Evolutionary conservation across 2,329 filamentous ascomycete genomes (phyloP), one percentile per base, ranked within the genome.

Genomic region (Immersiporthe knoxdaviesiana): DNA sequence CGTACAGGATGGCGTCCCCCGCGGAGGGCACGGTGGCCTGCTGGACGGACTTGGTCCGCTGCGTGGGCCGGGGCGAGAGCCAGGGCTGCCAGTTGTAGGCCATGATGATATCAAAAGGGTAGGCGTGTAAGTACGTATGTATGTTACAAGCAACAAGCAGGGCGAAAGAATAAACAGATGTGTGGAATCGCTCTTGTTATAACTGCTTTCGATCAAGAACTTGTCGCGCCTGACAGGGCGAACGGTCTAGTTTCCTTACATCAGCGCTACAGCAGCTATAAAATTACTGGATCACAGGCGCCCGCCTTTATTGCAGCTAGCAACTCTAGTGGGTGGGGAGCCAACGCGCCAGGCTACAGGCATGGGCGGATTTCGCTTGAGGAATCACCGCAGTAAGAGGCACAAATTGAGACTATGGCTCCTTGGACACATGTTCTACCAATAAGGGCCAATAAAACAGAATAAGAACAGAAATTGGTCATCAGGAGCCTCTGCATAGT

Each of bases 31-130:
- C 59, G 10, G 35, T 63, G 10, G 63, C 50, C 4, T 70, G 18
- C n/a, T 65, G 47, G 1, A 64, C 69, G 6, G n/a, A 63, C 11
- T 61, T 68, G 27, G 58, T 68, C 24, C 66, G 58, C 39, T 68
- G 63, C 21, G 52, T 41, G 27, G 69, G 69, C 24, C 69, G 63
- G 2, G 69, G 50, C 39, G 69, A 70, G 16, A 70, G 66, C 66
- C 66, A 70, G n/a, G 60, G 62, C 50, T 70, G 68, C 39, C 41
- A 63, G 11, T 27, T 37, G 68, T 58, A 58, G 12, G 37, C 63
- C 63, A 63, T 63, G 7, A 6, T 63, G 39, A 39, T 54, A 18
- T 62, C 24, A 18, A 35, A 35, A 35, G 37, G 58, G 21, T 41
- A 41, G 18, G n/a, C 11, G 52, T 27, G 2, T 10, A 56, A 27